phyloP scores from a whole-genome alignment of 345 rosid genomes.

The Corchorus capsularis region DNA sequence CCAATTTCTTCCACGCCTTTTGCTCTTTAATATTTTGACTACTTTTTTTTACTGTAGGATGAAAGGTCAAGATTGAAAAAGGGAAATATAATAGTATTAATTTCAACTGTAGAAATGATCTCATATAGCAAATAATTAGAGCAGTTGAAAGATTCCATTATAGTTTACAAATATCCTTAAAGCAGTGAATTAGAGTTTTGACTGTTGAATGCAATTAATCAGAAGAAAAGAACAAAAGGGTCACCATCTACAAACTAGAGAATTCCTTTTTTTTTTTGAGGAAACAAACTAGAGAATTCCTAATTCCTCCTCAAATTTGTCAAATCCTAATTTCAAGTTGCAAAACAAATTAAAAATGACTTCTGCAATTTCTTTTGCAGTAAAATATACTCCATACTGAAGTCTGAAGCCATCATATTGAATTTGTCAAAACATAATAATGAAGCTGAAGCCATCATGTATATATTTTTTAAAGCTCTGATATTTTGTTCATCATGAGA shows the following conservation, averaged over 20 bases:
- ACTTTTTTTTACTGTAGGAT: background rate
- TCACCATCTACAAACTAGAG: background rate
- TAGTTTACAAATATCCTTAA: background rate
- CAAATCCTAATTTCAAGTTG: background rate
- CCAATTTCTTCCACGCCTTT: too few relatives aligned
- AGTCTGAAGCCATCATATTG: background rate
- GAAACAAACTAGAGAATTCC: background rate
- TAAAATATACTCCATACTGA: too few relatives aligned
- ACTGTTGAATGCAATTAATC: background rate
- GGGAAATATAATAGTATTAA: too few relatives aligned
- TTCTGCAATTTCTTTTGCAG: background rate
- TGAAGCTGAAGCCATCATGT: background rate
- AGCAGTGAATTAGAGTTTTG: background rate
- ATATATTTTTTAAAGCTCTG: background rate
- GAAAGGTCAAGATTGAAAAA: background rate
- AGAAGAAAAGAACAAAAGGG: background rate
- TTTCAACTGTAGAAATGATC: background rate
- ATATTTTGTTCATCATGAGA: background rate
- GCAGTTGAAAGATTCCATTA: background rate
- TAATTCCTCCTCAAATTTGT: background rate
- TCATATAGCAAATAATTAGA: background rate
- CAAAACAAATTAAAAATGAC: background rate
- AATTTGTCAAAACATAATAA: background rate
- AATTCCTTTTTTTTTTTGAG: too few relatives aligned
- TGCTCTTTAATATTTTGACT: too few relatives aligned